Evolutionary conservation across 495 filamentous ascomycete genomes (phyloP).

Genomic region (Xylaria castorea): DNA sequence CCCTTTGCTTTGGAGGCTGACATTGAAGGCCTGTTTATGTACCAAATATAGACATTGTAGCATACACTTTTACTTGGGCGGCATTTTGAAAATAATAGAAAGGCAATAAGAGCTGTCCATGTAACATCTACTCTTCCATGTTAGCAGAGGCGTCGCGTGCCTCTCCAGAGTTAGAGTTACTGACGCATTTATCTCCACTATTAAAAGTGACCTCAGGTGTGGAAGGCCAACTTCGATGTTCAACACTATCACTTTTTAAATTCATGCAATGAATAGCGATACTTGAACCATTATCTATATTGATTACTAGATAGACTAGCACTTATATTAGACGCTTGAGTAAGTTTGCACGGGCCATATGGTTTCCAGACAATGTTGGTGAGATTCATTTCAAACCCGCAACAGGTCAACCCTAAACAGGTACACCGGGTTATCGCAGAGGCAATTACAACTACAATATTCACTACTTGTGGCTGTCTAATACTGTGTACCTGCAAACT

Average conservation of each 20-base stretch:
- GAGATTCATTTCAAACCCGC: conserved; percentile 1
- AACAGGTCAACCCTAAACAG: background rate
- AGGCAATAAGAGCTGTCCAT: background rate
- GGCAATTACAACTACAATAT: background rate
- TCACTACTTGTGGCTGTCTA: background rate
- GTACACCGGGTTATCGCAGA: background rate
- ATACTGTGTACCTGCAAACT: background rate
- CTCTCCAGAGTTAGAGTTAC: background rate
- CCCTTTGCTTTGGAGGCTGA: background rate
- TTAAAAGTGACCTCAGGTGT: background rate
- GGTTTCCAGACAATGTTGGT: background rate
- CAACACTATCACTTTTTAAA: background rate
- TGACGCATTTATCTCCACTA: background rate
- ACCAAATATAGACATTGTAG: background rate
- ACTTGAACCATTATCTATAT: background rate
- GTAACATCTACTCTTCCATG: background rate
- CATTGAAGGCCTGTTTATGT: background rate
- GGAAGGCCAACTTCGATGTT: background rate
- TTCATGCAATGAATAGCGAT: background rate
- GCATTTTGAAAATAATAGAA: background rate
- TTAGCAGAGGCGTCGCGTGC: background rate
- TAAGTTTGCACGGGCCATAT: conserved; percentile 3
- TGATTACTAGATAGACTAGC: background rate
- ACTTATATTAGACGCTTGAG: background rate
- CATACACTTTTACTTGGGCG: background rate